These are phyloP conservation scores for Panicum virgatum DNA, from an alignment of 202 grass and related monocot species.

Conservation along the genomic window DNA sequence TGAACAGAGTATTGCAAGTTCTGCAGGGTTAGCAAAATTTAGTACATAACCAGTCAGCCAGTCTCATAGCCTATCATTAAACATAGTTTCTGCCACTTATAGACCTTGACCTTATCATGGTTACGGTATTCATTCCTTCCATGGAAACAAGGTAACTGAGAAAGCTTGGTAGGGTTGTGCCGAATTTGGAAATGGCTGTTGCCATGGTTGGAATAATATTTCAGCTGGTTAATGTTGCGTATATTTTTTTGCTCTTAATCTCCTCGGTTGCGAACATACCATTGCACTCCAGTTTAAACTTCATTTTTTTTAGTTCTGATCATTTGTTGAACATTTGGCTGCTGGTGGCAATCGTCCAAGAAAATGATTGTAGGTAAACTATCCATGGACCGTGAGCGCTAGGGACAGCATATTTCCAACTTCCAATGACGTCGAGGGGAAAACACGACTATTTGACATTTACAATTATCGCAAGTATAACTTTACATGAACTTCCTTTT, in stretches of 20 bases:
- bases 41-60: constrained; percentile 13
- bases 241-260: neutral
- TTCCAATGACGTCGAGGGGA: neutral
- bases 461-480: constrained; percentile 13
- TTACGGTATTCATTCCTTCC: neutral
- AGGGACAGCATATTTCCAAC: neutral
- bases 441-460: neutral
- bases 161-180: neutral
- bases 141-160: neutral
- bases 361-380: neutral
- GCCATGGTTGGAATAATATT: constrained; percentile 13
- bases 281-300: neutral
- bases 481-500: constrained; percentile 20
- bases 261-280: neutral
- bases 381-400: neutral
- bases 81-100: neutral
- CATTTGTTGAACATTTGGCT: neutral
- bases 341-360: neutral
- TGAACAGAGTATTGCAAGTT: constrained; percentile 21
- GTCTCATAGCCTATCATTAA: neutral
- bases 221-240: constrained; percentile 1
- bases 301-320: neutral
- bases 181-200: neutral
- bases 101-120: neutral
- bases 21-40: constrained; percentile 2